phyloP scores from a whole-genome alignment of 1,284 basidiomycete genomes.

The Bondarzewia mesenterica region DNA sequence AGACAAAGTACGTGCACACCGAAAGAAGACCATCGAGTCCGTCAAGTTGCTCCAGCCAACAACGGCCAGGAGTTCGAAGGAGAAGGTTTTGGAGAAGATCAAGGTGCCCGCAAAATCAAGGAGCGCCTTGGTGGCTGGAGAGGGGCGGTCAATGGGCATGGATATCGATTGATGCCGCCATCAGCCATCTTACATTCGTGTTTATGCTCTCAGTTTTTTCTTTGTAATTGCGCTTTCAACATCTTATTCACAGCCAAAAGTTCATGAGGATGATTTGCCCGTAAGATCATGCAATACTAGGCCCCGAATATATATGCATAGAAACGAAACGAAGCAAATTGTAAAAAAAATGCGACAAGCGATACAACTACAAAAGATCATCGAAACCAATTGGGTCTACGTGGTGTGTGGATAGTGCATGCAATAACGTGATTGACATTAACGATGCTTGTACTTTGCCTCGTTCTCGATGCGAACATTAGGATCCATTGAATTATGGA shows the following conservation, averaged over 20 bases:
- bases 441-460: conserved; percentile 83
- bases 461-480: conserved; percentile 72
- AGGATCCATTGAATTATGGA: conserved; percentile 87
- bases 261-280: too few relatives aligned
- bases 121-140: conserved; percentile 70
- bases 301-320: too few relatives aligned
- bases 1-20: conserved; percentile 63
- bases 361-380: background rate
- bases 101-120: conserved; percentile 61
- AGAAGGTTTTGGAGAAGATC: conserved; percentile 70
- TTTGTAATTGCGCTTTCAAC: background rate
- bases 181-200: background rate
- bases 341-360: background rate
- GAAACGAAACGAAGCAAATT: too few relatives aligned
- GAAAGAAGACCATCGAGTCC: conserved; percentile 55
- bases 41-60: conserved; percentile 71
- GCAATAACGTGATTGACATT: too few relatives aligned
- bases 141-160: conserved; percentile 77
- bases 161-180: conserved; percentile 51
- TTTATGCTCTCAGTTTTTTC: background rate
- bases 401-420: too few relatives aligned
- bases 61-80: conserved; percentile 32
- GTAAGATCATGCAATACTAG: background rate
- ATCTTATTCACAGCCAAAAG: too few relatives aligned
- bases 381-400: too few relatives aligned